Base-by-base conservation (phyloP, 768 basidiomycete genomes). In the Tylopilus plumbeoviolaceoides region DNA sequence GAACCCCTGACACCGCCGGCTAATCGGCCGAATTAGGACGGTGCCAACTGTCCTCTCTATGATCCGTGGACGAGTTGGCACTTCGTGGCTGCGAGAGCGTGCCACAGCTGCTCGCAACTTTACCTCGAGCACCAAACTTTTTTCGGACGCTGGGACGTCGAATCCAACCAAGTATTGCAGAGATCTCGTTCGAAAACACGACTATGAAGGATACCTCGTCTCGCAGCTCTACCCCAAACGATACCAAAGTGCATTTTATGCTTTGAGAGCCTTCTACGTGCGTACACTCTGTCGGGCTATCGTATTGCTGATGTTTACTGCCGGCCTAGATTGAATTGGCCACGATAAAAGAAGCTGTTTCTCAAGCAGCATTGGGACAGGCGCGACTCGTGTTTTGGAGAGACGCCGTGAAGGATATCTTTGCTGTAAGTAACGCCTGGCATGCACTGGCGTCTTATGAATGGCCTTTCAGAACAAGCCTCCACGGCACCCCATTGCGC, bases 311-410 rank as follows among this genome's bases (percentile, higher is more conserved):
- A 67, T 5, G 30, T 38, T 44, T 28, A 5, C 23, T n/a, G 44
- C 47, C 17, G 38, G n/a, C 10, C 14, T 40, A 91, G 87, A 80
- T 88, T 49, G 91, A 93, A 65, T 70, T 92, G 49, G 85, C 90
- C 10, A 86, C 74, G 64, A 71, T 91, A 17, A 87, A 85, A 67
- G 91, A 94, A 55, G 73, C 77, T 36, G 86, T 89, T 14, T 88
- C 89, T 17, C 87, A 85, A 53, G 65, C 80, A 33, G 74, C 79
- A 36, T 82, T 93, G 51, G 91, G 89, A n/a, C 81, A 83, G 65
- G 89, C 91, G 78, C 78, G 89, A 58, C 80, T 91, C 74, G 85
- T 91, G 65, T 93, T 92, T 66, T 94, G 91, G 91, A 80, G 82
- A 60, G 89, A 94, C 63, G 83, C 87, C 12, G 63, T 92, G 25